Percentiles rank a stretch among this genome's conserved stretches.
Evolutionary conservation across 2,329 filamentous ascomycete species (phyloP).

Genomic region (Penicillium sp.): DNA sequence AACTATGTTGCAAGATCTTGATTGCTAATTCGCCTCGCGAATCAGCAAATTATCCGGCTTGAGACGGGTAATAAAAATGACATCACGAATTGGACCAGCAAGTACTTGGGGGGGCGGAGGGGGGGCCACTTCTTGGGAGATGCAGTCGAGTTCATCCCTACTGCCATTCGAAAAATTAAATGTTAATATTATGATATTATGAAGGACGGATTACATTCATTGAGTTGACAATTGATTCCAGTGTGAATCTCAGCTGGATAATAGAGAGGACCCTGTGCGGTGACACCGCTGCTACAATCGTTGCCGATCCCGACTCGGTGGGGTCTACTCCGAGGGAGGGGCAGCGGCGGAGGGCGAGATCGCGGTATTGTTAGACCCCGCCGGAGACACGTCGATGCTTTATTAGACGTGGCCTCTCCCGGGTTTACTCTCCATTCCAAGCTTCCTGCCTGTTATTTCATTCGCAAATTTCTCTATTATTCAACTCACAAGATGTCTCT

Average conservation of each 20-base stretch:
- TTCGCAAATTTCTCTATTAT: background rate
- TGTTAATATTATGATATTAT: too few species aligned
- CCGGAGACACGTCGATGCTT: conserved; percentile 6
- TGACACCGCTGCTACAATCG: background rate
- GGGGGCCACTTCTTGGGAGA: too few species aligned
- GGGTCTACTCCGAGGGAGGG: conserved; percentile 21
- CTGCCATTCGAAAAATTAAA: too few species aligned
- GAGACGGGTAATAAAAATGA: conserved; percentile 12
- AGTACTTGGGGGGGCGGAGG: background rate
- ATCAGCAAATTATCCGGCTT: conserved; percentile 8
- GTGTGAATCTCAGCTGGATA: too few species aligned
- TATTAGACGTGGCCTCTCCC: background rate
- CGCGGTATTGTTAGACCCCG: conserved; percentile 4
- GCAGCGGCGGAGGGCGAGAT: conserved; percentile 13
- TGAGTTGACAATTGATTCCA: background rate
- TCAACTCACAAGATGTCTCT: conserved; percentile 37
- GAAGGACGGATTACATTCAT: too few species aligned
- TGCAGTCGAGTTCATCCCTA: too few species aligned
- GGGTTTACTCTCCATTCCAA: background rate
- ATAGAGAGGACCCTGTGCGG: too few species aligned
- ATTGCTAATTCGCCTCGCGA: background rate
- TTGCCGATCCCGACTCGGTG: conserved; percentile 12
- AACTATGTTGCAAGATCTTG: background rate
- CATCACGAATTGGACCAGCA: conserved; percentile 5
- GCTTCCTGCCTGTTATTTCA: background rate